Percentiles rank a stretch among this genome's conserved stretches.
Conservation (phyloP, 352 stramenopile species). For the Salisapilia sapeloensis region DNA sequence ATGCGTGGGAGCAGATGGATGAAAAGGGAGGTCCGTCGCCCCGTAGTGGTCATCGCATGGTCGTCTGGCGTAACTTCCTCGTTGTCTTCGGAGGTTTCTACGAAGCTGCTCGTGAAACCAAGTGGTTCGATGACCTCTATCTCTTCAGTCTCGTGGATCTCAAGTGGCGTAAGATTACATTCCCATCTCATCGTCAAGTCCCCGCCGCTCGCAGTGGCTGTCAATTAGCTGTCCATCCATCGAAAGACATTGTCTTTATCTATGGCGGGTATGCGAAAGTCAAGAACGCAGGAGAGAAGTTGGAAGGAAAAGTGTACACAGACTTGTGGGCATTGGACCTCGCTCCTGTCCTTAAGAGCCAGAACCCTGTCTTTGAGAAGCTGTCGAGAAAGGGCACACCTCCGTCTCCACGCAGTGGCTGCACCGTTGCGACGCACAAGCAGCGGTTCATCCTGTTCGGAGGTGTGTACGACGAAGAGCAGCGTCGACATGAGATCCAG, state of each 20-base stretch:
- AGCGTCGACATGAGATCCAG: conserved; percentile 61
- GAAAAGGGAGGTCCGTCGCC: conserved; percentile 66
- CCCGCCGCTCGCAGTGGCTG: conserved; percentile 65
- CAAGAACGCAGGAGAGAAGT: conserved; percentile 82
- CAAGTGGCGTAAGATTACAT: conserved; percentile 76
- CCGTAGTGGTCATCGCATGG: conserved; percentile 85
- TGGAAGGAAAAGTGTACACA: conserved; percentile 89
- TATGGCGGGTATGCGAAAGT: conserved; percentile 94
- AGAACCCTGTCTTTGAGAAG: conserved; percentile 89
- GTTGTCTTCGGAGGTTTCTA: conserved; percentile 97
- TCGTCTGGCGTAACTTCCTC: conserved; percentile 91
- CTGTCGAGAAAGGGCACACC: conserved; percentile 79
- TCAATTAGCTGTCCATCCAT: conserved; percentile 65
- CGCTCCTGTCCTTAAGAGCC: conserved; percentile 74
- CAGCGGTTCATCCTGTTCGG: conserved; percentile 94
- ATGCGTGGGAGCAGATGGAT: conserved; percentile 88
- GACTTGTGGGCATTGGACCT: conserved; percentile 93
- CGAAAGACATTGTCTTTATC: conserved; percentile 84
- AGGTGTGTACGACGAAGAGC: conserved; percentile 88
- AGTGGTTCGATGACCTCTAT: conserved; percentile 94
- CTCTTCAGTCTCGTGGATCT: conserved; percentile 82
- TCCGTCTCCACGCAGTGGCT: conserved; percentile 61
- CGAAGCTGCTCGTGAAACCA: conserved; percentile 81
- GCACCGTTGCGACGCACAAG: conserved; percentile 83
- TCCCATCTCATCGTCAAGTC: conserved; percentile 37